These are phyloP conservation scores for Boletus sp. DNA, from an alignment of 768 basidiomycete species.

Conservation along the genomic window DNA sequence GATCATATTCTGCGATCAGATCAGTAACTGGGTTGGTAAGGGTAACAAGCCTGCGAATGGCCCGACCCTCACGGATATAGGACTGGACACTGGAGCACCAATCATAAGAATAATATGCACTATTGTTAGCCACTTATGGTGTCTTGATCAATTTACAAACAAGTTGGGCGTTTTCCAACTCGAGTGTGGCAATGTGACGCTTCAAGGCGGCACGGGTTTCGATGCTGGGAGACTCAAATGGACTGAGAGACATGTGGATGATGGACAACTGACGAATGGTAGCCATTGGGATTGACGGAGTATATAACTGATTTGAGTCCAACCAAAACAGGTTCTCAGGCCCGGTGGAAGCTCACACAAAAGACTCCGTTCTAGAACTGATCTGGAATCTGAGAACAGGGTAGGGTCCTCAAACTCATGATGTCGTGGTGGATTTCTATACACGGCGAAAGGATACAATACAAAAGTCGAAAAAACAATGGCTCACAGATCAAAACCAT, in stretches of 20 bases:
- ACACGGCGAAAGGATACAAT: no score
- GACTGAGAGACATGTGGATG: neutral
- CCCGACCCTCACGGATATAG: constrained; percentile 1
- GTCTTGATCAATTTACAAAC: neutral
- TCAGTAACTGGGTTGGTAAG: neutral
- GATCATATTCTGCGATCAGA: constrained; percentile 8
- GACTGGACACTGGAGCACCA: neutral
- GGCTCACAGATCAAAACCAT: no score
- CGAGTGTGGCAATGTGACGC: constrained; percentile 1
- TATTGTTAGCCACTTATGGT: neutral
- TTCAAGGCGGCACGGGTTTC: neutral
- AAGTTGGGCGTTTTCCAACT: constrained; percentile 7
- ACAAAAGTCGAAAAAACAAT: no score
- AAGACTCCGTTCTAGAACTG: no score
- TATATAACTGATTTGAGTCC: no score
- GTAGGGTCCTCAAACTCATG: no score
- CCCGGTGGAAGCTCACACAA: no score
- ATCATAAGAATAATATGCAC: neutral
- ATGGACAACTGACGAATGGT: no score
- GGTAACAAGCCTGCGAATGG: constrained; percentile 9
- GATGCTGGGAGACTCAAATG: neutral
- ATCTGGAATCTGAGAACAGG: no score
- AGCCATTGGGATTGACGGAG: no score
- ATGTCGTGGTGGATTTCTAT: no score
- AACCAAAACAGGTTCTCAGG: no score